phyloP scores from a whole-genome alignment of 805 yeast genomes.

The Metschnikowia corniflorae region DNA sequence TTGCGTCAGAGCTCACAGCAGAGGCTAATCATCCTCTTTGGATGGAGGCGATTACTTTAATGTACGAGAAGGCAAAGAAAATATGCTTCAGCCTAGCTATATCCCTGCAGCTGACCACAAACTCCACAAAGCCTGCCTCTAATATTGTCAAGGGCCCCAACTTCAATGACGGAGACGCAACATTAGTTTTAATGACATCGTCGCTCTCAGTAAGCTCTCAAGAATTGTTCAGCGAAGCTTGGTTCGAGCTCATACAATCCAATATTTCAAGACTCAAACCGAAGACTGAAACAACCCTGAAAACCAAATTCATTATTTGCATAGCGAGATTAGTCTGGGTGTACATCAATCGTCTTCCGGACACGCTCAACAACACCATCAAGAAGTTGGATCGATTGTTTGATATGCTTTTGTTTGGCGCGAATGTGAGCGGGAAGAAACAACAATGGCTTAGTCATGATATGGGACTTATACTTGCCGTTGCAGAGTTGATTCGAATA shows the following conservation, averaged over 20 bases:
- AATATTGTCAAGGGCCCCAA: constrained; percentile 2
- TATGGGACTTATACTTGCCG: constrained; percentile 53
- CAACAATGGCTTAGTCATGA: constrained; percentile 77
- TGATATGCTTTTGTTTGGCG: constrained; percentile 49
- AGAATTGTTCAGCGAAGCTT: constrained; percentile 63
- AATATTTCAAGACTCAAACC: constrained; percentile 62
- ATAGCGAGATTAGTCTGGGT: constrained; percentile 84
- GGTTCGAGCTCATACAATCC: constrained; percentile 68
- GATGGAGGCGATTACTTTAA: constrained; percentile 72
- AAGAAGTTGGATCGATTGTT: constrained; percentile 69
- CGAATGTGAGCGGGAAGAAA: constrained; percentile 42
- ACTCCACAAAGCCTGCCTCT: constrained; percentile 3
- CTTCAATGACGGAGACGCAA: constrained; percentile 60
- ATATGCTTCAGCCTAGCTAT: constrained; percentile 32
- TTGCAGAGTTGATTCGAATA: constrained; percentile 71
- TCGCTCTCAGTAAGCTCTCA: constrained; percentile 77
- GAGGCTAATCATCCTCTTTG: constrained; percentile 96
- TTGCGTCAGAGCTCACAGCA: constrained; percentile 84
- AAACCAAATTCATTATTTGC: constrained; percentile 59
- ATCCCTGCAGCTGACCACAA: constrained; percentile 2
- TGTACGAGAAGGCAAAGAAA: constrained; percentile 49
- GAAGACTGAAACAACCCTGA: constrained; percentile 47
- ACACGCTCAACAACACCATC: constrained; percentile 82
- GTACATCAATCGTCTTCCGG: constrained; percentile 79
- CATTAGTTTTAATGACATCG: constrained; percentile 62